Evolutionary conservation across 805 yeast species (phyloP).

Genomic region (Candida insectorum): DNA sequence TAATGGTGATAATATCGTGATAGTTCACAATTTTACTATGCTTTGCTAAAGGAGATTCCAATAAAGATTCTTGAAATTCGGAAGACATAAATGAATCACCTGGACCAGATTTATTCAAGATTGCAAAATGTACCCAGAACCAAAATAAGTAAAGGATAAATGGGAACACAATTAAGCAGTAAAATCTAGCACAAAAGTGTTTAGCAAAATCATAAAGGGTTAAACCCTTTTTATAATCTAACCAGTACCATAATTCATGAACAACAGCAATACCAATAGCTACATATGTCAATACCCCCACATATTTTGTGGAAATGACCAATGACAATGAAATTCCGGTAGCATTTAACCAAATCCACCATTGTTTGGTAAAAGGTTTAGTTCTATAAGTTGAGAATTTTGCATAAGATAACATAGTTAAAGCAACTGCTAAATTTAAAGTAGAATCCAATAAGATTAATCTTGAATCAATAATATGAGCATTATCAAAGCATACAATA

Average conservation of each 20-base stretch:
- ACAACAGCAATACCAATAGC: conserved; percentile 85
- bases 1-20: conserved; percentile 71
- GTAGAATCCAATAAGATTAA: conserved; percentile 91
- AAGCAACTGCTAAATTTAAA: conserved; percentile 76
- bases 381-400: conserved; percentile 68
- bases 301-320: conserved; percentile 94
- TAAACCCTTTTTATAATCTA: conserved; percentile 69
- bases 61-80: conserved; percentile 88
- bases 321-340: conserved; percentile 88
- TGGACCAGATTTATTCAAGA: conserved; percentile 84
- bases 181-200: conserved; percentile 75
- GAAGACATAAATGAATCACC: conserved; percentile 96
- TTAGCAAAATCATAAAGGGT: conserved; percentile 51
- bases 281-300: conserved; percentile 88
- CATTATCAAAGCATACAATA: conserved; percentile 81
- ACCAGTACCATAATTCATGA: conserved; percentile 82
- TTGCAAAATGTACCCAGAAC: conserved; percentile 88
- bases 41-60: conserved; percentile 74
- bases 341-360: conserved; percentile 85
- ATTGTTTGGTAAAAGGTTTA: conserved; percentile 59
- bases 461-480: conserved; percentile 87
- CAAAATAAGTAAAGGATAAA: conserved; percentile 77
- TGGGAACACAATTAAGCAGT: conserved; percentile 74
- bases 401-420: conserved; percentile 73
- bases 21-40: conserved; percentile 71